Evolutionary conservation across 1,284 basidiomycete species (phyloP), one percentile per base, ranked within the genome.

Genomic region (Rhodotorula sp.): DNA sequence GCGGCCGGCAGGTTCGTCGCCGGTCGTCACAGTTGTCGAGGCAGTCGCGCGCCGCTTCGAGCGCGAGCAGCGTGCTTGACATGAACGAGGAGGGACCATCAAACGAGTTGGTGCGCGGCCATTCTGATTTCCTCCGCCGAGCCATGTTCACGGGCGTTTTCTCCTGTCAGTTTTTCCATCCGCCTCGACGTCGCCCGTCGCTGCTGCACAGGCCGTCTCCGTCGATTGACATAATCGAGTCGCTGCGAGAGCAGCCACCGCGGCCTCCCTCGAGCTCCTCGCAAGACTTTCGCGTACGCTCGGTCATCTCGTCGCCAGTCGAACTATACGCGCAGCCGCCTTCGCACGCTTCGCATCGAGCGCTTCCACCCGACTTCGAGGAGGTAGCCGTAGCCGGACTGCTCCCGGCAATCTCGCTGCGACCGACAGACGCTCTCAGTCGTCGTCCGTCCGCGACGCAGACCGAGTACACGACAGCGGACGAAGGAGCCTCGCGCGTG

Each of bases 1-100:
- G 5, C 1, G 49, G 46, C n/a, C 10, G 14, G 42, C 42, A 16
- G 21, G 49, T 48, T 14, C 7, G 45, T 23, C 42, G 62, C 1
- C 55, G 45, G 41, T n/a, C 23, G n/a, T 58, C 57, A 9, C 44
- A 58, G 41, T 44, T 45, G 41, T 65, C 64, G 34, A 41, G 42
- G 23, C 23, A 23, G 14, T 70, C 34, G 34, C 34, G 34, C 34
- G 34, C 34, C 34, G 34, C 34, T 34, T 34, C 68, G 50, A 61
- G 54, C 46, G 44, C 46, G 12, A 59, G 68, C 49, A 66, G 64
- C 25, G 60, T 60, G 21, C n/a, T 70, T 42, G 21, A 66, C 27
- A 27, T 70, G 16, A 58, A 55, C 21, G 46, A 23, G 0, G 49
- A 58, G 4, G 42, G 27, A 0, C 19, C 54, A 23, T 70, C 42